phyloP scores from a whole-genome alignment of 208 protist genomes.

The Wallacemonas sp. region DNA sequence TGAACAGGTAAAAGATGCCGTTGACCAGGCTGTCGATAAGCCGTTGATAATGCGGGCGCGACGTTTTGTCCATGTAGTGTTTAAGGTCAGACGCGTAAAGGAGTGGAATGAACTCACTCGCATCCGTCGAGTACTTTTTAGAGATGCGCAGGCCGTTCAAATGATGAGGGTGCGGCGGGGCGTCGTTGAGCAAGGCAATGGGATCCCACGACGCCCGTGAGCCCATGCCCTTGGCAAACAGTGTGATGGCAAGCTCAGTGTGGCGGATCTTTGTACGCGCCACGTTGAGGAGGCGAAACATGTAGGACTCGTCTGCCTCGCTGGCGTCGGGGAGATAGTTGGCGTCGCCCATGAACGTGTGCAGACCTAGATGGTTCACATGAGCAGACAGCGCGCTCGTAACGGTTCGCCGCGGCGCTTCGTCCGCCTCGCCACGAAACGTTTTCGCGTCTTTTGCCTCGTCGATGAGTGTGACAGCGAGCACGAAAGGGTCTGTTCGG shows the following conservation, averaged over 20 bases:
- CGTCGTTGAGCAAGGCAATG: slow-evolving; percentile 19
- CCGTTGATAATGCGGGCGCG: slow-evolving; percentile 34
- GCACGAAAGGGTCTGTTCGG: slow-evolving; percentile 52
- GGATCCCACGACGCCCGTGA: background rate
- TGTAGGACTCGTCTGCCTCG: slow-evolving; percentile 25
- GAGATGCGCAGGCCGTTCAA: slow-evolving; percentile 35
- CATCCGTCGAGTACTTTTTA: slow-evolving; percentile 41
- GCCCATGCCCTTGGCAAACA: background rate
- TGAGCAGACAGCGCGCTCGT: background rate
- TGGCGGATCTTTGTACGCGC: background rate
- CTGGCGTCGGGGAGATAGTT: slow-evolving; percentile 1
- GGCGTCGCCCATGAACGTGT: slow-evolving; percentile 31
- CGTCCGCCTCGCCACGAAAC: slow-evolving; percentile 1
- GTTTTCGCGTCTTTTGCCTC: slow-evolving; percentile 5
- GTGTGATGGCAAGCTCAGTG: background rate
- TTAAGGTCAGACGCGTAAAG: slow-evolving; percentile 67
- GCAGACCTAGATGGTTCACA: slow-evolving; percentile 2
- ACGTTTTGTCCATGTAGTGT: slow-evolving; percentile 36
- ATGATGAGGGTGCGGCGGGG: slow-evolving; percentile 15
- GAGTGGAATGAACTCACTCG: slow-evolving; percentile 53
- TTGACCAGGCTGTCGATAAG: slow-evolving; percentile 29
- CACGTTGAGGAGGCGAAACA: slow-evolving; percentile 21
- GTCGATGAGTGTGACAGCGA: slow-evolving; percentile 42
- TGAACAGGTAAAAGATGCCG: slow-evolving; percentile 60
- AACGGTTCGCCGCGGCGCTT: background rate